phyloP scores from a whole-genome alignment of 2,329 filamentous ascomycete genomes.

The Cercospora citrullina region DNA sequence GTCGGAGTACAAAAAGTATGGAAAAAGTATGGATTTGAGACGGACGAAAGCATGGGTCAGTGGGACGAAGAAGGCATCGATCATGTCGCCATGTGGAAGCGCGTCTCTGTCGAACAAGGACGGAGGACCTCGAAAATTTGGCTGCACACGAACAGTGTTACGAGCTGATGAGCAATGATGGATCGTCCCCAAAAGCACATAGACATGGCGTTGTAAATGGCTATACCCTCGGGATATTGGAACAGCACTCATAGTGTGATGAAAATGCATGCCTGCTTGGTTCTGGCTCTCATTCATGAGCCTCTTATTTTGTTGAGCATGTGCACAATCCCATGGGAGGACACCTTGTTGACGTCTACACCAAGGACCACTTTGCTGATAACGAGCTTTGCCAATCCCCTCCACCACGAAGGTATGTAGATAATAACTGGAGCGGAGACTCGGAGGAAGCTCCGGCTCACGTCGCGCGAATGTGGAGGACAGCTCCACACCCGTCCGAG shows the following conservation, averaged over 20 bases:
- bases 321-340: too few relatives aligned
- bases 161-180: conserved; percentile 12
- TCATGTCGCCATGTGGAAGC: conserved; percentile 81
- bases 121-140: conserved; percentile 32
- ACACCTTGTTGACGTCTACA: background rate
- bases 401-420: background rate
- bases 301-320: too few relatives aligned
- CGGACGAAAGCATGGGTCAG: conserved; percentile 69
- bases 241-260: background rate
- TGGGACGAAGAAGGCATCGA: conserved; percentile 85
- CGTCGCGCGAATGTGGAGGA: background rate
- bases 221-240: conserved; percentile 1
- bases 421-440: background rate
- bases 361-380: background rate
- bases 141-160: conserved; percentile 18
- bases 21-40: conserved; percentile 68
- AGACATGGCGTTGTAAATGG: background rate
- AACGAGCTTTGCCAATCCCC: background rate
- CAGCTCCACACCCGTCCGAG: background rate
- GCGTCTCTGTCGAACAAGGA: conserved; percentile 40
- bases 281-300: background rate
- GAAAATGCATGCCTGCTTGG: background rate
- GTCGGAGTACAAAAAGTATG: conserved; percentile 64
- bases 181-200: background rate
- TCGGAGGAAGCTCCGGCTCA: background rate